Conservation (phyloP, 352 stramenopile genomes). For the Thalassiosira pacifica region DNA sequence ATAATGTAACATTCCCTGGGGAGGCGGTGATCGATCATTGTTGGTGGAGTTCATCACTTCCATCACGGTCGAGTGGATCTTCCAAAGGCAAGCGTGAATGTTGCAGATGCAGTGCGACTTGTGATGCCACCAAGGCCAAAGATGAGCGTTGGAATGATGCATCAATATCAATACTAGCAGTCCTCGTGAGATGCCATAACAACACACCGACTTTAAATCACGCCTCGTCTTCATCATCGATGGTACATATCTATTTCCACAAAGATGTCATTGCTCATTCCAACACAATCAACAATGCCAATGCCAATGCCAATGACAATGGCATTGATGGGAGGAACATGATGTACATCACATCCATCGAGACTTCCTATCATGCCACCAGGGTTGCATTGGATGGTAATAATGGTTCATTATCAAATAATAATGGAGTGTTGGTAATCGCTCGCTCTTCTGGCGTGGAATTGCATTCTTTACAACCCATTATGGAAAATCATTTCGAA, state of each 20-base stretch:
- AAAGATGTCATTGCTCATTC: neutral
- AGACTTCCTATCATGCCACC: neutral
- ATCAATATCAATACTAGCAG: neutral
- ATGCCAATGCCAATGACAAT: no score
- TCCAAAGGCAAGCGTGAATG: neutral
- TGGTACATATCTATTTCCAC: neutral
- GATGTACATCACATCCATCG: neutral
- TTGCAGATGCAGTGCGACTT: neutral
- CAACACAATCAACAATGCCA: no score
- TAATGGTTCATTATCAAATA: neutral
- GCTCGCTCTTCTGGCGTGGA: neutral
- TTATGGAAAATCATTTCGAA: neutral
- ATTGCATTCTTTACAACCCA: neutral
- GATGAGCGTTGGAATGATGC: neutral
- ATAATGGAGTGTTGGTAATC: neutral
- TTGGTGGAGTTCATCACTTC: neutral
- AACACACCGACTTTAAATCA: neutral
- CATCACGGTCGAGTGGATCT: neutral
- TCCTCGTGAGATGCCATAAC: neutral
- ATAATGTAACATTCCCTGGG: neutral
- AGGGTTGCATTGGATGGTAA: neutral
- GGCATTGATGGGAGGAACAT: neutral
- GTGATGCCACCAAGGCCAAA: neutral
- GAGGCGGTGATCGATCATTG: neutral
- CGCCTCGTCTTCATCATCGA: neutral